Percentiles rank a stretch among this genome's conserved stretches.
phyloP scores from a whole-genome alignment of 2,329 filamentous ascomycete genomes.

The Colletotrichum tabaci region DNA sequence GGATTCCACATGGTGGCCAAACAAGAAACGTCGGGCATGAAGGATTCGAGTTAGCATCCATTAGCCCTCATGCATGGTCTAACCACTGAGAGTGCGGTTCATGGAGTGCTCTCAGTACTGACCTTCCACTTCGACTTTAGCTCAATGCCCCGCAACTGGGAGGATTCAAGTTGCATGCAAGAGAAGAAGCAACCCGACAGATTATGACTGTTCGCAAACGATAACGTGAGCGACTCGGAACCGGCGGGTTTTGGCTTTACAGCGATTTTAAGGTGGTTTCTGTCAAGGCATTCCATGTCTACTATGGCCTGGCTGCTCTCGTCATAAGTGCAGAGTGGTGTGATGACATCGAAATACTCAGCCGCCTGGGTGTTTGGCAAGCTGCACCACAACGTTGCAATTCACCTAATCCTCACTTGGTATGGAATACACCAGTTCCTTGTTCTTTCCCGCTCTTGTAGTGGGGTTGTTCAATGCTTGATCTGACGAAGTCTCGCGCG shows the following conservation, averaged over 20 bases:
- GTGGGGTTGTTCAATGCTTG: slow-evolving; percentile 3
- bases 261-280: no score
- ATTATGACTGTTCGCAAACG: not conserved
- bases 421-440: not conserved
- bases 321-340: not conserved
- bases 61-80: no score
- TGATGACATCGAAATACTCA: not conserved
- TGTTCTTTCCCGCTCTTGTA: not conserved
- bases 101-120: not conserved
- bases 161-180: slow-evolving; percentile 22
- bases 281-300: not conserved
- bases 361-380: not conserved
- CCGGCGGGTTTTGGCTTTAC: no score
- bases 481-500: not conserved
- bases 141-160: slow-evolving; percentile 5
- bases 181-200: not conserved
- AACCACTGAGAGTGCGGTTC: not conserved
- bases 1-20: not conserved
- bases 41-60: slow-evolving; percentile 11
- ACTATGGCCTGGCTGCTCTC: no score
- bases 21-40: not conserved
- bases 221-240: no score
- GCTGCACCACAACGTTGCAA: not conserved
- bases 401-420: not conserved
- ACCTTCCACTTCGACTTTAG: slow-evolving; percentile 39